Conservation (phyloP, 129 eudicot species). For the Oenanthe sinensis region DNA sequence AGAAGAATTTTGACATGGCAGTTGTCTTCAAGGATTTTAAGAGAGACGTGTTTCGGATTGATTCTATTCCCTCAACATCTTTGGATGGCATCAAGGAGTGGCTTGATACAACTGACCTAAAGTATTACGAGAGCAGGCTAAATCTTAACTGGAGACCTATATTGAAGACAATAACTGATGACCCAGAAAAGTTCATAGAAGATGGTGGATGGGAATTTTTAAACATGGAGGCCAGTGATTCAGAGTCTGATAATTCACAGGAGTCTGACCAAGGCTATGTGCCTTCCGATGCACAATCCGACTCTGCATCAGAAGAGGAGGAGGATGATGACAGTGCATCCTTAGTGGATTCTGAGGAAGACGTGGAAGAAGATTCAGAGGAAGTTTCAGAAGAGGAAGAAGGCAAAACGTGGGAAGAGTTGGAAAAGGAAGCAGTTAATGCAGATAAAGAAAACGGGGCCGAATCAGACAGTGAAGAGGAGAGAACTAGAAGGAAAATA, state of each 20-base stretch:
- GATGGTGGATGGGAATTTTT: constrained; percentile 59
- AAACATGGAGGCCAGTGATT: constrained; percentile 45
- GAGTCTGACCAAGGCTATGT: constrained; percentile 49
- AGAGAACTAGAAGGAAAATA: constrained; percentile 40
- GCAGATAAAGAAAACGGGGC: constrained; percentile 48
- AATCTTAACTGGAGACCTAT: constrained; percentile 50
- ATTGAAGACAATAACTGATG: constrained; percentile 43
- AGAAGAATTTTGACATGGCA: constrained; percentile 52
- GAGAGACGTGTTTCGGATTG: constrained; percentile 43
- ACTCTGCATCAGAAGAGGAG: constrained; percentile 41
- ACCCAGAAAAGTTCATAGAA: constrained; percentile 46
- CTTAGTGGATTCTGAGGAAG: constrained; percentile 40
- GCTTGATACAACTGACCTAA: constrained; percentile 55
- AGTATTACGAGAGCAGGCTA: constrained; percentile 51
- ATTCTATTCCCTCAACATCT: constrained; percentile 48
- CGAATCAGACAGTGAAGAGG: constrained; percentile 53
- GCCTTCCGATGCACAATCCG: constrained; percentile 49
- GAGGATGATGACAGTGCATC: constrained; percentile 46
- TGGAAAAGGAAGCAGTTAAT: constrained; percentile 47
- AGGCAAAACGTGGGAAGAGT: constrained; percentile 58
- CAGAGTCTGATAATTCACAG: constrained; percentile 42
- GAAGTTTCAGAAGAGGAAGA: constrained; percentile 43
- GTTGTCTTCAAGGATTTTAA: constrained; percentile 48
- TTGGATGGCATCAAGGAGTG: constrained; percentile 54
- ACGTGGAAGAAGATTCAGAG: constrained; percentile 44